Evolutionary conservation across 2,329 filamentous ascomycete species (phyloP).

Genomic region (Atkinsonella texensis): DNA sequence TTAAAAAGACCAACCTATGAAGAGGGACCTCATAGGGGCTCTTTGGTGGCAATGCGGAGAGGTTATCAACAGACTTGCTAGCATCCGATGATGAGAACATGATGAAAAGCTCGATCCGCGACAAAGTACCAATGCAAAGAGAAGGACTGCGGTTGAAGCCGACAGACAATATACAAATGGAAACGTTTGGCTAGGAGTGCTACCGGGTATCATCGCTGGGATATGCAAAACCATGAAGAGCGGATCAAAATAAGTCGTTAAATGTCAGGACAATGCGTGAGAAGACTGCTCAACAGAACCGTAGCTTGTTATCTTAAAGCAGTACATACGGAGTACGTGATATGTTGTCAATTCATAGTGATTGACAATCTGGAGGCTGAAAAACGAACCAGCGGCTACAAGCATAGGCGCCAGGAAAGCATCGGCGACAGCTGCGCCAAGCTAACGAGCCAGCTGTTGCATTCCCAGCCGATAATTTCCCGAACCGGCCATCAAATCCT

Average conservation of each 20-base stretch:
- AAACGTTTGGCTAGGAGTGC: constrained; percentile 12
- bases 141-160: constrained; percentile 12
- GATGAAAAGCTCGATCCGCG: constrained; percentile 15
- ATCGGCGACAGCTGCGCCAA: constrained; percentile 5
- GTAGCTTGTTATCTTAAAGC: constrained; percentile 1
- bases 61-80: constrained; percentile 54
- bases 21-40: constrained; percentile 45
- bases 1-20: constrained; percentile 34
- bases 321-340: not conserved
- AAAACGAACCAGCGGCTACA: not conserved
- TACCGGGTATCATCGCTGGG: constrained; percentile 40
- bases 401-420: constrained; percentile 9
- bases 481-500: not conserved
- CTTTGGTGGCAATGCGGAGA: constrained; percentile 40
- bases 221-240: constrained; percentile 1
- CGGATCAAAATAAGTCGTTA: not conserved
- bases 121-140: not conserved
- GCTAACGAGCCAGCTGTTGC: not conserved
- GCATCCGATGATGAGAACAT: constrained; percentile 50
- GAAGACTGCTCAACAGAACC: not conserved
- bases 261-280: not conserved
- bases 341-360: not conserved
- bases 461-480: constrained; percentile 9
- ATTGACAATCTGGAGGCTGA: not conserved
- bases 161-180: constrained; percentile 24